A percentile compares a stretch with the other conserved stretches of the same genome.
Conservation (phyloP, 306 rosid species). For the Oemleria cerasiformis region DNA sequence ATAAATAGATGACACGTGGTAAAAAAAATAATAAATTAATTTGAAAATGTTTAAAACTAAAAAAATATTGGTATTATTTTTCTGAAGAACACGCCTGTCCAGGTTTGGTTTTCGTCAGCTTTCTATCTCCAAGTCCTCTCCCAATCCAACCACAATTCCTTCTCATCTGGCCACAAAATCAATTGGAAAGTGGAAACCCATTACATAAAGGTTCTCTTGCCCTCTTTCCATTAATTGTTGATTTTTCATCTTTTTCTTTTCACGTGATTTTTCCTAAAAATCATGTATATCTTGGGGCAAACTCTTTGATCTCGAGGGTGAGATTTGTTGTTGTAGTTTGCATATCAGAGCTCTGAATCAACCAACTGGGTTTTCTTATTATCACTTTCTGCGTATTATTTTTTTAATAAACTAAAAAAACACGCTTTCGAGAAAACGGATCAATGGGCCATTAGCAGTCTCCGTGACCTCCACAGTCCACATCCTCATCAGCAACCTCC, state of each 20-base stretch:
- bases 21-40: too few species aligned
- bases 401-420: too few species aligned
- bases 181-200: slow-evolving; percentile 3
- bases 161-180: not conserved
- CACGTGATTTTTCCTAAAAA: not conserved
- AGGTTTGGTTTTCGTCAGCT: slow-evolving; percentile 1
- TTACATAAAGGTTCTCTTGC: not conserved
- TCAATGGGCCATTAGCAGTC: too few species aligned
- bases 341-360: not conserved
- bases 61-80: too few species aligned
- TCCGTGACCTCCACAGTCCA: too few species aligned
- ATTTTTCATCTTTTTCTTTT: not conserved
- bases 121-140: not conserved
- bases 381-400: not conserved
- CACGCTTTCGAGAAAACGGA: too few species aligned
- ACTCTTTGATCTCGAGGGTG: not conserved
- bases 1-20: too few species aligned
- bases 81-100: too few species aligned
- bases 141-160: not conserved
- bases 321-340: not conserved
- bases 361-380: not conserved
- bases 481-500: too few species aligned
- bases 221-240: not conserved
- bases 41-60: too few species aligned
- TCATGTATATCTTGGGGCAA: slow-evolving; percentile 37